Conservation (phyloP, 2,329 filamentous ascomycete genomes). For the Penicillium hesseltinei region DNA sequence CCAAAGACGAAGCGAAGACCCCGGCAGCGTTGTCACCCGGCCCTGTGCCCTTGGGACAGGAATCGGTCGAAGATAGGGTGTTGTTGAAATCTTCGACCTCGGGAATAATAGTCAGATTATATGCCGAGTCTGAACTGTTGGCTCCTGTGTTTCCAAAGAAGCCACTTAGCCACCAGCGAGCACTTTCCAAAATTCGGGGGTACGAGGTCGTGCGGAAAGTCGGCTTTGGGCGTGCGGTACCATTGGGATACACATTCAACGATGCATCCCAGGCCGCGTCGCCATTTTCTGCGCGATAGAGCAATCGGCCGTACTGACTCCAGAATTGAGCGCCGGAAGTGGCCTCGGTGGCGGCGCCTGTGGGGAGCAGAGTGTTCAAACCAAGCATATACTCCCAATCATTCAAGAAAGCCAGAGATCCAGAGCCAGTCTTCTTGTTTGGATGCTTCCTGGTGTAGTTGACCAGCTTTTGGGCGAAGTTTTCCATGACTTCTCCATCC, state of each 20-base stretch:
- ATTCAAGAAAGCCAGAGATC: conserved; percentile 54
- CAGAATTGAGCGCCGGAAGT: conserved; percentile 51
- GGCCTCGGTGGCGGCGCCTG: conserved; percentile 53
- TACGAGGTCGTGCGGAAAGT: conserved; percentile 55
- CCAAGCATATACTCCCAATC: conserved; percentile 50
- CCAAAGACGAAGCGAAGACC: conserved; percentile 47
- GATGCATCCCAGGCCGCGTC: conserved; percentile 50
- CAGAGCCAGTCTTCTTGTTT: conserved; percentile 38
- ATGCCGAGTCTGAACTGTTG: conserved; percentile 24
- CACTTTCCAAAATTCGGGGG: conserved; percentile 54
- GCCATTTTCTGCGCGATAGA: conserved; percentile 50
- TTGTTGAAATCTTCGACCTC: conserved; percentile 53
- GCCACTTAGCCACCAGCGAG: conserved; percentile 43
- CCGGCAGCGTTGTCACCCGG: conserved; percentile 26
- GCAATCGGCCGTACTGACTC: conserved; percentile 54
- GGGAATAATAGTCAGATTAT: conserved; percentile 50
- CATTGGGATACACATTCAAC: conserved; percentile 41
- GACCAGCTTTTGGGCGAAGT: conserved; percentile 50
- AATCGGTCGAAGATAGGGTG: conserved; percentile 46
- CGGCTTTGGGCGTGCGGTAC: conserved; percentile 49
- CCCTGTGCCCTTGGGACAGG: conserved; percentile 31
- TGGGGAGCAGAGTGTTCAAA: conserved; percentile 47
- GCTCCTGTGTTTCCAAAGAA: conserved; percentile 30
- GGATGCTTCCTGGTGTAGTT: conserved; percentile 45
- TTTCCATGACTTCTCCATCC: conserved; percentile 50